Conservation (phyloP, 2,329 filamentous ascomycete genomes). For the Pleoardoris graminearum region DNA sequence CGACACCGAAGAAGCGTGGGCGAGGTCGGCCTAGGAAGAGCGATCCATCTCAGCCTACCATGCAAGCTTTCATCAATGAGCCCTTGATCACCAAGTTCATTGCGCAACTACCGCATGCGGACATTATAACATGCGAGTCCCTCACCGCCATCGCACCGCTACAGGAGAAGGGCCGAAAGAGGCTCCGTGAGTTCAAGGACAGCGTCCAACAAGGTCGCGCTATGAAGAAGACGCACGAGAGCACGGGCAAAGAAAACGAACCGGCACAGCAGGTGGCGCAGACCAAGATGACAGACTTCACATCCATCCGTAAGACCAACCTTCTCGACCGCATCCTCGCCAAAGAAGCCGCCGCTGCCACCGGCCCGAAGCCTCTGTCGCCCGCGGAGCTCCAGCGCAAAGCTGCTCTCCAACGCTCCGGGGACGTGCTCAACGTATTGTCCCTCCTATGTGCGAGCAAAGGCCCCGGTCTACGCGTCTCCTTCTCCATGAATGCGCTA, state of each 20-base stretch:
- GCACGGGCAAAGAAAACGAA: slow-evolving; percentile 39
- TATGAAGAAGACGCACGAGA: slow-evolving; percentile 35
- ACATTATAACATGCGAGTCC: slow-evolving; percentile 58
- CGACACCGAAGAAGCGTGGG: slow-evolving; percentile 38
- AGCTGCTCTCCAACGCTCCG: slow-evolving; percentile 52
- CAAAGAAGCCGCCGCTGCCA: slow-evolving; percentile 50
- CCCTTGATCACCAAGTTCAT: slow-evolving; percentile 55
- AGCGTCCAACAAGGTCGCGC: slow-evolving; percentile 52
- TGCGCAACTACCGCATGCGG: slow-evolving; percentile 58
- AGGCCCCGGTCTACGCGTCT: slow-evolving; percentile 40
- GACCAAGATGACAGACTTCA: slow-evolving; percentile 44
- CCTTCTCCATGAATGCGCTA: slow-evolving; percentile 50
- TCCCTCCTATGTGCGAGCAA: slow-evolving; percentile 47
- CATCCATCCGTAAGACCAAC: slow-evolving; percentile 48
- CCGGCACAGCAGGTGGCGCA: slow-evolving; percentile 18
- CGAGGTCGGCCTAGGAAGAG: slow-evolving; percentile 39
- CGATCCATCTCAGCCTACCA: slow-evolving; percentile 50
- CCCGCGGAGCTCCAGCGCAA: slow-evolving; percentile 50
- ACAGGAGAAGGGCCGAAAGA: slow-evolving; percentile 67
- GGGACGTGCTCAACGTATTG: slow-evolving; percentile 51
- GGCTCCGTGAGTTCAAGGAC: slow-evolving; percentile 69
- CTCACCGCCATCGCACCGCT: slow-evolving; percentile 59
- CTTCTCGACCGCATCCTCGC: slow-evolving; percentile 57
- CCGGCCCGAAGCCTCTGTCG: slow-evolving; percentile 45
- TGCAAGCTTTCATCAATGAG: slow-evolving; percentile 49